Evolutionary conservation across 805 yeast genomes (phyloP), one percentile per base, ranked within the genome.

Genomic region (Wickerhamia fluorescens): DNA sequence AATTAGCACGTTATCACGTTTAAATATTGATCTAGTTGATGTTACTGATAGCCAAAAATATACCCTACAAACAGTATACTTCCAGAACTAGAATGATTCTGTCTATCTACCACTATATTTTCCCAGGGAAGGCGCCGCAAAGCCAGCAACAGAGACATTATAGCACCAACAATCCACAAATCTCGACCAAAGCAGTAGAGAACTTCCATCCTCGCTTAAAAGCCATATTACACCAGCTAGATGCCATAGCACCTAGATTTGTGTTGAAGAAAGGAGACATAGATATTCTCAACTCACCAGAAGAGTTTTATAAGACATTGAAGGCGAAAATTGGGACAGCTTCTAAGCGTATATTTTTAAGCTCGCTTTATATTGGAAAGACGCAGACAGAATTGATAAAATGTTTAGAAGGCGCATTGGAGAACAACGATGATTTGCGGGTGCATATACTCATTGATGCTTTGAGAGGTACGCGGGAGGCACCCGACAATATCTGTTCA

Each of bases 391-490:
- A 89, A 35, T 67, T 92, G 15, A 63, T 88, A 9, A 64, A 68
- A 6, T 71, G 79, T 36, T 40, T 92, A 4, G 68, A 69, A 9
- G 51, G 58, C 5, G 88, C 95, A 0, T 52, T 92, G 40, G 42
- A 47, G 2, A 44, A 48, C 3, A 85, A 83, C 36, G 71, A 77
- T 2, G 57, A 73, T 14, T 63, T 92, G 35, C 68, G 72, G 40
- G 82, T 92, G 2, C 72, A 71, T 34, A 75, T 92, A 15, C 61
- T 92, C 29, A 69, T 88, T 5, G 98, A 92, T 55, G 94, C 88
- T 8, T 65, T 92, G 26, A 58, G 98, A 42, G 95, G 96, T 0
- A 89, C 97, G 0, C 71, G 98, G 41, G 98, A 92, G 46, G 78
- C 87, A 1, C 97, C 98, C 0, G 57, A 70, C 5, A 58, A 66